Evolutionary conservation across 2,329 filamentous ascomycete species (phyloP).

Genomic region (Cytospora piceicola): DNA sequence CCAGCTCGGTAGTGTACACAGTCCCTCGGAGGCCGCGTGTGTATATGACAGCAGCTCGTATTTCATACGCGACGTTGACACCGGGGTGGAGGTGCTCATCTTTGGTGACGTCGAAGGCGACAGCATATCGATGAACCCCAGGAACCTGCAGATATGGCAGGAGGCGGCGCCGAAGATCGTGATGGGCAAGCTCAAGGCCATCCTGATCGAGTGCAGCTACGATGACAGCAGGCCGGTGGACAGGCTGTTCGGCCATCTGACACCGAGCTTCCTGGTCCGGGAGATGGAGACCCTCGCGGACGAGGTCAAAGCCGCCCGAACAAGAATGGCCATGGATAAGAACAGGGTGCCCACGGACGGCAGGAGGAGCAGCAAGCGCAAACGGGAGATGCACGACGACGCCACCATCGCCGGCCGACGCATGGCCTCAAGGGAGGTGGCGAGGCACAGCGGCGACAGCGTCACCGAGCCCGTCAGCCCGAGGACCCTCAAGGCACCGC

Average conservation of each 20-base stretch:
- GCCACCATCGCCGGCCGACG: slow-evolving; percentile 31
- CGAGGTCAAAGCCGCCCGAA: slow-evolving; percentile 64
- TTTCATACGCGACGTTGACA: slow-evolving; percentile 79
- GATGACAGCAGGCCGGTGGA: slow-evolving; percentile 78
- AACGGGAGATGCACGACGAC: slow-evolving; percentile 54
- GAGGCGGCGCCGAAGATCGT: slow-evolving; percentile 87
- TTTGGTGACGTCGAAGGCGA: slow-evolving; percentile 97
- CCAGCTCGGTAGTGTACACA: slow-evolving; percentile 22
- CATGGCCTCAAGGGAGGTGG: slow-evolving; percentile 33
- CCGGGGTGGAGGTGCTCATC: slow-evolving; percentile 79
- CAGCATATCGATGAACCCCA: slow-evolving; percentile 76
- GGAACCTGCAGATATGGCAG: slow-evolving; percentile 82
- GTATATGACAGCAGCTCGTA: slow-evolving; percentile 90
- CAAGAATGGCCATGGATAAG: slow-evolving; percentile 37
- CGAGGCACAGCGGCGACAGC: slow-evolving; percentile 32
- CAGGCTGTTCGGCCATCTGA: slow-evolving; percentile 85
- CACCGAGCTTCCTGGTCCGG: slow-evolving; percentile 78
- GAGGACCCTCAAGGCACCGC: slow-evolving; percentile 46
- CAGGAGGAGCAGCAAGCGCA: slow-evolving; percentile 62
- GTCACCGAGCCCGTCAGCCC: slow-evolving; percentile 54
- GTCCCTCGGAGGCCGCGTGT: slow-evolving; percentile 57
- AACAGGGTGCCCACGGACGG: slow-evolving; percentile 23
- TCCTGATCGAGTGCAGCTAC: slow-evolving; percentile 97
- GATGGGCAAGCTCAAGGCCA: slow-evolving; percentile 70
- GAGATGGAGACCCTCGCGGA: slow-evolving; percentile 75